A percentile compares a stretch with the other conserved stretches of the same genome.
These are phyloP conservation scores for Pholiota molesta DNA, from an alignment of 768 basidiomycete species.

Conservation along the genomic window DNA sequence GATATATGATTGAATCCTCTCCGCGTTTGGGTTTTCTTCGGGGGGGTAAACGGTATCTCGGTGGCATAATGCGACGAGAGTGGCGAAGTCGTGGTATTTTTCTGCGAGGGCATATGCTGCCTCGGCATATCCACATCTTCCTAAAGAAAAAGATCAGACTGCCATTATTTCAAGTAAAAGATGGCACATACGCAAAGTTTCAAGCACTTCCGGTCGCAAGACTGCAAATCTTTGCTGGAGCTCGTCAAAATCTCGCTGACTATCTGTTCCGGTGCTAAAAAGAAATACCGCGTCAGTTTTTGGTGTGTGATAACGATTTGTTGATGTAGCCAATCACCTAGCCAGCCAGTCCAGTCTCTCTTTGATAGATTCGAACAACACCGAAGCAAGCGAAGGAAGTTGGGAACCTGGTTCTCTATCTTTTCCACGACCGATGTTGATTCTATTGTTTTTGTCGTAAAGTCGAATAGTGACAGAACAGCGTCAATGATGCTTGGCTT, in stretches of 20 bases:
- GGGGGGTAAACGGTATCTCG: constrained; percentile 64
- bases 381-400: constrained; percentile 64
- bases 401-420: constrained; percentile 49
- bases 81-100: constrained; percentile 82
- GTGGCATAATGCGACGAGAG: constrained; percentile 84
- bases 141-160: constrained; percentile 37
- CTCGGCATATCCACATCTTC: constrained; percentile 63
- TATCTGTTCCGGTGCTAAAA: constrained; percentile 33
- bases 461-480: constrained; percentile 71
- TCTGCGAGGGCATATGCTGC: constrained; percentile 86
- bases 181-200: constrained; percentile 70
- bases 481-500: constrained; percentile 66
- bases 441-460: constrained; percentile 55
- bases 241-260: constrained; percentile 54
- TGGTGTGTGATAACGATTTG: too few species aligned
- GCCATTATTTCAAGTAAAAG: neutral
- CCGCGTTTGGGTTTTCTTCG: constrained; percentile 62
- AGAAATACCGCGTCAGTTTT: too few species aligned
- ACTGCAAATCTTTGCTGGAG: constrained; percentile 69
- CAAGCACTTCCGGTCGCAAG: constrained; percentile 76
- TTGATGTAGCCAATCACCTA: constrained; percentile 39
- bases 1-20: constrained; percentile 71
- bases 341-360: constrained; percentile 73
- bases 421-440: constrained; percentile 27
- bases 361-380: constrained; percentile 65